These are phyloP conservation scores for Oemleria cerasiformis DNA, from an alignment of 306 rosid species.

Conservation along the genomic window DNA sequence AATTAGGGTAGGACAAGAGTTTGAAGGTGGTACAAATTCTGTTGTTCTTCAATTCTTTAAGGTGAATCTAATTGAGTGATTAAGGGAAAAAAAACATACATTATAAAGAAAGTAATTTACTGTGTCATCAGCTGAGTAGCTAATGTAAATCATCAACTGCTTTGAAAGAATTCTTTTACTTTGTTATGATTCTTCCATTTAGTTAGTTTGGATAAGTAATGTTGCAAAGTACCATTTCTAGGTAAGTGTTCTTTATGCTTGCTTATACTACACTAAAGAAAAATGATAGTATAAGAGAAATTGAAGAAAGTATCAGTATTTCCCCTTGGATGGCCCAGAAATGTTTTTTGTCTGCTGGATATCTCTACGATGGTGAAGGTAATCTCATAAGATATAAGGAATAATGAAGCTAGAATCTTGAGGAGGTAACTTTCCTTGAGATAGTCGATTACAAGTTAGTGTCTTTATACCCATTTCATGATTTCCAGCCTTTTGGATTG, in stretches of 20 bases:
- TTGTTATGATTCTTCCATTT: not conserved
- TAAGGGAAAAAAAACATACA: not conserved
- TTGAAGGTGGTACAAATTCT: not conserved
- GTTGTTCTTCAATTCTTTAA: not conserved
- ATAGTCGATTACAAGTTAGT: not conserved
- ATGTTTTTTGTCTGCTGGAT: not conserved
- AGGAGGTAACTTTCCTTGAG: not conserved
- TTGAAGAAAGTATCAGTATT: too few species aligned
- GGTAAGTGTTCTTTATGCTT: too few species aligned
- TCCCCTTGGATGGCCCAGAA: not conserved
- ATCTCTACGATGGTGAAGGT: not conserved
- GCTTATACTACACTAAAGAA: too few species aligned
- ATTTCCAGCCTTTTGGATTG: not conserved
- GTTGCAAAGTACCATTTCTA: not conserved
- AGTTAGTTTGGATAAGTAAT: too few species aligned
- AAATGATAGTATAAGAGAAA: too few species aligned
- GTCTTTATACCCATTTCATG: not conserved
- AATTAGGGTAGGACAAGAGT: not conserved
- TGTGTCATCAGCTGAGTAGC: not conserved
- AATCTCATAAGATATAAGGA: not conserved
- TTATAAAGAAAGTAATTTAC: not conserved
- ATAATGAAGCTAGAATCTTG: not conserved
- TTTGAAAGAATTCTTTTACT: not conserved
- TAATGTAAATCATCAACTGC: not conserved
- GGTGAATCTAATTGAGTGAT: not conserved